These are phyloP conservation scores for Neurospora cerealis DNA, from an alignment of 495 filamentous ascomycete species.

Conservation along the genomic window DNA sequence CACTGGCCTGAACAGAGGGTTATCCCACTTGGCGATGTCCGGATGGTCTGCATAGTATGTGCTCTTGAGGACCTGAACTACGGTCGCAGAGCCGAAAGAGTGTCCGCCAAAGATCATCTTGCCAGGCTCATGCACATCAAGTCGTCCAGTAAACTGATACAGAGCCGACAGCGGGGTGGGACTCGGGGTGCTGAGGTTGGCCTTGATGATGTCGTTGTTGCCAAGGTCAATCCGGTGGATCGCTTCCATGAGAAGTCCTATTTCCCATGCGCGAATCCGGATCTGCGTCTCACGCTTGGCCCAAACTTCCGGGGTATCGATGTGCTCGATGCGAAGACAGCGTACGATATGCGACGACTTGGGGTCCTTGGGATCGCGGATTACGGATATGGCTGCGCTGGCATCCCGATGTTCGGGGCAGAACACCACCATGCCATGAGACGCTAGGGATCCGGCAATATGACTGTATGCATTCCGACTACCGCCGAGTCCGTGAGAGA, in stretches of 20 bases:
- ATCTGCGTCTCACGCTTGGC: slow-evolving; percentile 54
- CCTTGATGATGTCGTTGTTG: slow-evolving; percentile 14
- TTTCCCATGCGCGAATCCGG: slow-evolving; percentile 61
- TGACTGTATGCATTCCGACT: slow-evolving; percentile 67
- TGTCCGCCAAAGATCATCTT: slow-evolving; percentile 63
- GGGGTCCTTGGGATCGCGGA: slow-evolving; percentile 38
- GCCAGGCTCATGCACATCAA: slow-evolving; percentile 61
- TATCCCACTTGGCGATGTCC: slow-evolving; percentile 13
- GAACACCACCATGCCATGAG: slow-evolving; percentile 64
- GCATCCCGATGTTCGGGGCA: slow-evolving; percentile 72
- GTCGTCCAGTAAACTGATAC: slow-evolving; percentile 36
- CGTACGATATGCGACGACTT: slow-evolving; percentile 26
- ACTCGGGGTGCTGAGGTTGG: slow-evolving; percentile 33
- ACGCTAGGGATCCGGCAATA: slow-evolving; percentile 58
- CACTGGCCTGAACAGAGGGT: slow-evolving; percentile 40
- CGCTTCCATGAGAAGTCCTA: slow-evolving; percentile 52
- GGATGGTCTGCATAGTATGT: slow-evolving; percentile 47
- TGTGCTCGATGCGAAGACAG: slow-evolving; percentile 44
- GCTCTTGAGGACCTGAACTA: slow-evolving; percentile 63
- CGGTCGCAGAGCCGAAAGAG: slow-evolving; percentile 63
- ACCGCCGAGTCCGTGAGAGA: slow-evolving; percentile 73
- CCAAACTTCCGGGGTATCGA: slow-evolving; percentile 44
- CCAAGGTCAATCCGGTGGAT: slow-evolving; percentile 51
- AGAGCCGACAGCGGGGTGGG: slow-evolving; percentile 33
- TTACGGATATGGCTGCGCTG: slow-evolving; percentile 53